A percentile compares a stretch with the other conserved stretches of the same genome.
These are phyloP conservation scores for Zangia roseola DNA, from an alignment of 768 basidiomycete genomes.

Conservation along the genomic window DNA sequence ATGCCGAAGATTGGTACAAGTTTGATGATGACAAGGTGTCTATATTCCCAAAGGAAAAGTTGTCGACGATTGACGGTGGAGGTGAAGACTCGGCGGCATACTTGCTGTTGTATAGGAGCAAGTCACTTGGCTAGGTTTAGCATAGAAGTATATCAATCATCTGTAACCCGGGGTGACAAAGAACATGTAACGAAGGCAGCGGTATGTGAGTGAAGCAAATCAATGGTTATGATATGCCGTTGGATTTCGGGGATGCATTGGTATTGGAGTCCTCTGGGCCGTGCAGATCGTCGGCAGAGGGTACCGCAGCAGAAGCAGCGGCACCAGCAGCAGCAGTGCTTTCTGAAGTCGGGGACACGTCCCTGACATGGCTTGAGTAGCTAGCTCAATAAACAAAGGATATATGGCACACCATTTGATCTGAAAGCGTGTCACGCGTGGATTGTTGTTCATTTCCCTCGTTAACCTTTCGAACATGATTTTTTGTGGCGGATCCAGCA, in stretches of 20 bases:
- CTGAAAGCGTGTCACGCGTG: constrained; percentile 90
- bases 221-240: constrained; percentile 22
- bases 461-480: constrained; percentile 80
- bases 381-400: neutral
- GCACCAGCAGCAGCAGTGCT: constrained; percentile 52
- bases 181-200: constrained; percentile 6
- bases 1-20: constrained; percentile 90
- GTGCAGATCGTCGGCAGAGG: constrained; percentile 68
- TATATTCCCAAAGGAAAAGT: constrained; percentile 79
- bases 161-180: constrained; percentile 6
- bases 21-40: constrained; percentile 97
- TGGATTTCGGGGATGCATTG: constrained; percentile 19
- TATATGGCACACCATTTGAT: constrained; percentile 69
- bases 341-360: constrained; percentile 53
- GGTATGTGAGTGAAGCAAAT: constrained; percentile 19
- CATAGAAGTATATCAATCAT: constrained; percentile 16
- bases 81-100: constrained; percentile 90
- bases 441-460: constrained; percentile 87
- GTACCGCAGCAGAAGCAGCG: constrained; percentile 69
- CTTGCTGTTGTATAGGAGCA: constrained; percentile 81
- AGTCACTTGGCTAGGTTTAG: constrained; percentile 37
- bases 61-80: constrained; percentile 84
- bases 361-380: constrained; percentile 43
- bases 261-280: constrained; percentile 32
- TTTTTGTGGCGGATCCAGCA: constrained; percentile 60